phyloP scores from a whole-genome alignment of 2,329 filamentous ascomycete genomes.

The Dactylonectria macrodidyma region DNA sequence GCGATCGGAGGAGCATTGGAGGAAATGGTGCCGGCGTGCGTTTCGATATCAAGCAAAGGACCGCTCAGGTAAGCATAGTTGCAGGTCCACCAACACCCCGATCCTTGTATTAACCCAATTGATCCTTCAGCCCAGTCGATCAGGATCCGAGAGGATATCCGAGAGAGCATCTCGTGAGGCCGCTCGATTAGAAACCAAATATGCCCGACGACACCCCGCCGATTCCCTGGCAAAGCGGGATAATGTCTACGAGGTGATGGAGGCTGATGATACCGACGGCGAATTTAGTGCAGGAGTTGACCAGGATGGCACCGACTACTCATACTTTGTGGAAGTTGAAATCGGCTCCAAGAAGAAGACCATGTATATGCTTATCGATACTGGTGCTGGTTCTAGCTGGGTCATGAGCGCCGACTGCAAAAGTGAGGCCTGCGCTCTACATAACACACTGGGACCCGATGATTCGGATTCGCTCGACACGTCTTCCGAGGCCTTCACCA shows the following conservation, averaged over 20 bases:
- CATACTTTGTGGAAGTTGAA: slow-evolving; percentile 73
- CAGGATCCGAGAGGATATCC: slow-evolving; percentile 52
- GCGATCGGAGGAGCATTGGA: slow-evolving; percentile 43
- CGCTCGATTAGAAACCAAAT: slow-evolving; percentile 58
- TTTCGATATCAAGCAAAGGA: slow-evolving; percentile 59
- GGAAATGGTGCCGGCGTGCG: slow-evolving; percentile 49
- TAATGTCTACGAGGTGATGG: slow-evolving; percentile 64
- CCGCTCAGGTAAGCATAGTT: slow-evolving; percentile 49
- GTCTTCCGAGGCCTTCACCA: slow-evolving; percentile 69
- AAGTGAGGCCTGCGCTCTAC: slow-evolving; percentile 75
- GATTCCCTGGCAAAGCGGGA: slow-evolving; percentile 53
- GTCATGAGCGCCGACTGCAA: slow-evolving; percentile 82
- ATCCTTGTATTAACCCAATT: slow-evolving; percentile 33
- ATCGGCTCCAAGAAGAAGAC: slow-evolving; percentile 69
- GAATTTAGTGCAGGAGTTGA: slow-evolving; percentile 68
- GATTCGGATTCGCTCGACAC: slow-evolving; percentile 76
- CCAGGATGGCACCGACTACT: slow-evolving; percentile 77
- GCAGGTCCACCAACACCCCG: slow-evolving; percentile 17
- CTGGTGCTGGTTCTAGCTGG: slow-evolving; percentile 83
- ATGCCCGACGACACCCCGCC: slow-evolving; percentile 43
- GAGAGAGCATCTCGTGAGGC: slow-evolving; percentile 57
- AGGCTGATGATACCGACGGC: slow-evolving; percentile 61
- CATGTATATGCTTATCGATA: slow-evolving; percentile 76
- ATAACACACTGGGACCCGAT: slow-evolving; percentile 77
- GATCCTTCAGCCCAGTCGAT: slow-evolving; percentile 50